Evolutionary conservation across 148 eudicot genomes (phyloP).

Genomic region (Fagopyrum homotropicum): DNA sequence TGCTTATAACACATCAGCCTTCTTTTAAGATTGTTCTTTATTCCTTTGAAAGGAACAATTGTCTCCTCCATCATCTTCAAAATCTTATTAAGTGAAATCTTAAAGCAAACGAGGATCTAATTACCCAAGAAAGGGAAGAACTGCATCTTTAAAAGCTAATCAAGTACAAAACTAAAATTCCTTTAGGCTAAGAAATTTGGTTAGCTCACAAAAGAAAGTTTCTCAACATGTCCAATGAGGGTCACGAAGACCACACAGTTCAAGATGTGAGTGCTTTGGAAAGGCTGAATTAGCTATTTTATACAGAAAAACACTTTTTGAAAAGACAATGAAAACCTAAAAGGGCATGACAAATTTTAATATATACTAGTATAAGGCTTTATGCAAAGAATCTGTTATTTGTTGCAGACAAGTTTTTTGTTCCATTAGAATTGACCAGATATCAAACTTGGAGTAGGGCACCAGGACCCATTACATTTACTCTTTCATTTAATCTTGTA

Average conservation of each 20-base stretch:
- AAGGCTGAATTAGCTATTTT: slow-evolving; percentile 2
- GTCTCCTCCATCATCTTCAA: slow-evolving; percentile 59
- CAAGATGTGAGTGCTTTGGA: no score
- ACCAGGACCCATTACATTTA: not conserved
- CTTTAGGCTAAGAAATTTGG: no score
- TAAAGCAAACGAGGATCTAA: no score
- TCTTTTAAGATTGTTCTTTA: slow-evolving; percentile 60
- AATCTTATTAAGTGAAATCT: slow-evolving; percentile 10
- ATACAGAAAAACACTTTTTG: slow-evolving; percentile 11
- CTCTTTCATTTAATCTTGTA: not conserved
- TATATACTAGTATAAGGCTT: not conserved
- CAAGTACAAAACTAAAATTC: no score
- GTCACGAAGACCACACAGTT: no score
- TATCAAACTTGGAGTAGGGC: not conserved
- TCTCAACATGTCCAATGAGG: no score
- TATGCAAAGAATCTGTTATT: not conserved
- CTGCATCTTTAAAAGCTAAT: no score
- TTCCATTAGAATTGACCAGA: not conserved
- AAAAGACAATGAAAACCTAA: slow-evolving; percentile 2
- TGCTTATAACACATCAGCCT: slow-evolving; percentile 67
- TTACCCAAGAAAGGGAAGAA: no score
- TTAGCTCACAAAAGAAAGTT: no score
- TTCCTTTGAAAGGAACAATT: slow-evolving; percentile 72
- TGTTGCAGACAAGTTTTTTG: not conserved
- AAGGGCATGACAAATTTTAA: not conserved